Base-by-base conservation (phyloP, 1,284 basidiomycete genomes). In the Bjerkandera adusta region DNA sequence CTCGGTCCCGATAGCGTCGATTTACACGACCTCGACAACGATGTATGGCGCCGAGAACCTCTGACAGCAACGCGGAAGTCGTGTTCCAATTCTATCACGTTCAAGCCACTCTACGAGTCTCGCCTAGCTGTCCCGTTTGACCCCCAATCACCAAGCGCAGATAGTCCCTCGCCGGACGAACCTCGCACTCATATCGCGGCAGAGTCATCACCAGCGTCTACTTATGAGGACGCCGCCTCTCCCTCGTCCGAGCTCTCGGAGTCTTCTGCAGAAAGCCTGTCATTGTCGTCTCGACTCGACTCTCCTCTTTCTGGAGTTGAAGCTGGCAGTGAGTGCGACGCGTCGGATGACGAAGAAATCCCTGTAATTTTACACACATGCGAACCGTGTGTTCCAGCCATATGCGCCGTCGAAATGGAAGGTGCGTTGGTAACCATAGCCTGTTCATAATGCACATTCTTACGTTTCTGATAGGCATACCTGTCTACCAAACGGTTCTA, bases 401-500 rank as follows among this genome's bases (percentile, higher is more conserved):
- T 87, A 48, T 75, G 67, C 57, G 83, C 81, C 35, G 83, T 78
- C 2, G 76, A 81, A 57, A 63, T 84, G 39, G 83, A 85, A 75
- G 84, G 85, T 83, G 50, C 35, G 75, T 34, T 42, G 34, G 30
- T 39, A 24, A 11, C 16, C 5, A 20, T 5, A 15, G 15, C 32
- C 11, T 42, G 27, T 35, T 47, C 30, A 45, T 51, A 27, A 51
- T 37, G 21, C 29, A 47, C 11, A 32, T 38, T n/a, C 27, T 40
- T 24, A 15, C 7, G n/a, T 25, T 45, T 43, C 36, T 33, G 18
- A 18, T 48, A 87, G 84, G 80, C 53, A 80, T 87, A 49, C 74
- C 81, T 36, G 83, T 86, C 38, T 87, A 85, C 63, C 82, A 81
- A 59, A 83, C 79, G 62, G 70, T 66, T 44, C 68, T 86, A 6